phyloP scores from a whole-genome alignment of 2,329 filamentous ascomycete species.

The Didymella pinodella region DNA sequence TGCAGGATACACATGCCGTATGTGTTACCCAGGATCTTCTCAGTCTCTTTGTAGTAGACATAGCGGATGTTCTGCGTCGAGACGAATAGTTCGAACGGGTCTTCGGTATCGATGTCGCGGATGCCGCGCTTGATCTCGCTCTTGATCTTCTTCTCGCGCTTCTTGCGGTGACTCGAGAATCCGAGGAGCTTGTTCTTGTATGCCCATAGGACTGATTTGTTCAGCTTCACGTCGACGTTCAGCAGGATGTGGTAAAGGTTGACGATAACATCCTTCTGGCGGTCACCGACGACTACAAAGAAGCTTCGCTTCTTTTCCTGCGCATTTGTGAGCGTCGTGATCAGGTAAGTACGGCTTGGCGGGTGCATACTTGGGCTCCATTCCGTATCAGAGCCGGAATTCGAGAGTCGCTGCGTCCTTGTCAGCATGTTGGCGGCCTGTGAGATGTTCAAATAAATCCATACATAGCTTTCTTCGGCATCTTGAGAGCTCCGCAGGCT shows the following conservation, averaged over 20 bases:
- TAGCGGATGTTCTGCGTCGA: constrained; percentile 97
- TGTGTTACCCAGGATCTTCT: constrained; percentile 97
- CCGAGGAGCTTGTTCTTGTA: constrained; percentile 98
- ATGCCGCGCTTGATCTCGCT: constrained; percentile 96
- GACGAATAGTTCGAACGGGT: constrained; percentile 97
- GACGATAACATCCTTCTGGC: constrained; percentile 95
- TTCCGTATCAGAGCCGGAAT: constrained; percentile 53
- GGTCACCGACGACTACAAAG: constrained; percentile 94
- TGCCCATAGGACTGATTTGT: constrained; percentile 96
- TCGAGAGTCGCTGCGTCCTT: constrained; percentile 42
- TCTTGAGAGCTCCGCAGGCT: constrained; percentile 44
- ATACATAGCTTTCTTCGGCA: constrained; percentile 53
- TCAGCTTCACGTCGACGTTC: constrained; percentile 87
- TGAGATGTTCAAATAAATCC: constrained; percentile 4
- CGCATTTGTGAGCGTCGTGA: constrained; percentile 24
- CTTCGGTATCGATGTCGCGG: constrained; percentile 88
- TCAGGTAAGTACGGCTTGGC: not conserved
- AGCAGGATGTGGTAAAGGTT: constrained; percentile 94
- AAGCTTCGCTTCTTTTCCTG: constrained; percentile 96
- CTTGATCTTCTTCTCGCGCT: constrained; percentile 97
- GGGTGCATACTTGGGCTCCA: constrained; percentile 45
- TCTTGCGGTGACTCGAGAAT: constrained; percentile 93
- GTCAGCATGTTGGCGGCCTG: constrained; percentile 24
- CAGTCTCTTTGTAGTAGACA: constrained; percentile 99
- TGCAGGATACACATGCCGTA: constrained; percentile 99